Percentiles rank a stretch among this genome's conserved stretches.
Conservation (phyloP, 768 basidiomycete species). For the Rhodotorula paludigena region DNA sequence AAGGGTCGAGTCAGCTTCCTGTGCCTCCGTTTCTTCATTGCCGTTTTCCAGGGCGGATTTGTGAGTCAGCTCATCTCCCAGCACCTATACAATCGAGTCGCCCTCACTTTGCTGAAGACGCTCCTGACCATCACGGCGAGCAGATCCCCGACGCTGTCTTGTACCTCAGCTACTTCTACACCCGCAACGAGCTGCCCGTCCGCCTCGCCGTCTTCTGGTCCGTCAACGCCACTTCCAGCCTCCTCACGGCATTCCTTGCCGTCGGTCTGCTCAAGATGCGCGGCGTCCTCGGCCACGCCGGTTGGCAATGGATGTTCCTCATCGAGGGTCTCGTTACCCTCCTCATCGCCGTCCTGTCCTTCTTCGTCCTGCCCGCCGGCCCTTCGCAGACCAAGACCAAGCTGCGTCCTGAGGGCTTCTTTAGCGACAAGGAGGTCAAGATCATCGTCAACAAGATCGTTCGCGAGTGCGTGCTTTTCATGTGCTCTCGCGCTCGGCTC, state of each 20-base stretch:
- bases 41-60: conserved; percentile 46
- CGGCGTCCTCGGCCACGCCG: conserved; percentile 43
- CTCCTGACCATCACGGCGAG: no score
- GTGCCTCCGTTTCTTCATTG: conserved; percentile 41
- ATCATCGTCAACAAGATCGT: conserved; percentile 46
- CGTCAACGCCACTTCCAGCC: background rate
- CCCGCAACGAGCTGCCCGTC: background rate
- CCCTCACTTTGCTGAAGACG: no score
- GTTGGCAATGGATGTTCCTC: conserved; percentile 48
- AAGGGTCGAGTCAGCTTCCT: conserved; percentile 42
- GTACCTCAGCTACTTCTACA: conserved; percentile 22
- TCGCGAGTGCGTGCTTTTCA: conserved; percentile 37
- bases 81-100: no score
- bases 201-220: conserved; percentile 4
- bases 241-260: conserved; percentile 41
- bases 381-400: conserved; percentile 43
- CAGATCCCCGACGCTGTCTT: conserved; percentile 9
- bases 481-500: background rate
- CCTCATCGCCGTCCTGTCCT: conserved; percentile 44
- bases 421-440: conserved; percentile 46
- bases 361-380: conserved; percentile 45
- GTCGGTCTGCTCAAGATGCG: conserved; percentile 47
- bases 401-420: conserved; percentile 46
- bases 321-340: conserved; percentile 43
- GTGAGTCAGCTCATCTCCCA: no score